Conservation (phyloP, 2,329 filamentous ascomycete genomes). For the Bipolaris bicolor region DNA sequence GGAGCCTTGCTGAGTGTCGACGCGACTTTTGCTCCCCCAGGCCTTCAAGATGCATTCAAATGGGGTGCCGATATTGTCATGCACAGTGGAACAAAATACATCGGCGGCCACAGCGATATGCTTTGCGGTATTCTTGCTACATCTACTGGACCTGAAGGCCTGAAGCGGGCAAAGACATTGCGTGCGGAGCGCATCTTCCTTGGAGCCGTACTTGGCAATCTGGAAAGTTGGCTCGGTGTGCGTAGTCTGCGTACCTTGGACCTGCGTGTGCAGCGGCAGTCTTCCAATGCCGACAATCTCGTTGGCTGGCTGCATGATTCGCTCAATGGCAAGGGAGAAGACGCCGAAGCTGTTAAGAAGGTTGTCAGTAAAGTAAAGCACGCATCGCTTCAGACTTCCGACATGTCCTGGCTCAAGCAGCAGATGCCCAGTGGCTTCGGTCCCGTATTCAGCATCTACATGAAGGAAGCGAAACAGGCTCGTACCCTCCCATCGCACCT, state of each 20-base stretch:
- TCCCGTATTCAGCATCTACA: conserved; percentile 80
- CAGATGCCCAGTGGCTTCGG: conserved; percentile 95
- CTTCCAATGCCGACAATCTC: conserved; percentile 69
- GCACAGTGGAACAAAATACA: conserved; percentile 95
- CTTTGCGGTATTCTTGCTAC: conserved; percentile 83
- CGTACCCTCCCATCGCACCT: conserved; percentile 77
- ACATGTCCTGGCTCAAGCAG: conserved; percentile 70
- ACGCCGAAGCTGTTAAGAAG: conserved; percentile 55
- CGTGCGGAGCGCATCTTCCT: conserved; percentile 74
- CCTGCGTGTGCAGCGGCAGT: conserved; percentile 79
- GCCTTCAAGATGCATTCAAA: conserved; percentile 81
- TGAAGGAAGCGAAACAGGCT: conserved; percentile 67
- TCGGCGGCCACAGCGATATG: conserved; percentile 94
- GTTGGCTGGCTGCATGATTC: conserved; percentile 72
- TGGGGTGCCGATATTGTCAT: conserved; percentile 85
- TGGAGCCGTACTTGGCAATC: conserved; percentile 82
- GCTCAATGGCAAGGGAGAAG: conserved; percentile 49
- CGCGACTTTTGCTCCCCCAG: conserved; percentile 90
- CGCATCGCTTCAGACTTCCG: conserved; percentile 76
- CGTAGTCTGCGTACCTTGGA: conserved; percentile 85
- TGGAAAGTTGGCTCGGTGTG: conserved; percentile 92
- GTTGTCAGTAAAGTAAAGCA: conserved; percentile 71
- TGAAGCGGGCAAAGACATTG: conserved; percentile 56
- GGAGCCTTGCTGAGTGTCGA: conserved; percentile 85
- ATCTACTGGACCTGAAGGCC: conserved; percentile 46